Evolutionary conservation across 2,329 filamentous ascomycete species (phyloP).

Genomic region (Trichoderma endophyticum): DNA sequence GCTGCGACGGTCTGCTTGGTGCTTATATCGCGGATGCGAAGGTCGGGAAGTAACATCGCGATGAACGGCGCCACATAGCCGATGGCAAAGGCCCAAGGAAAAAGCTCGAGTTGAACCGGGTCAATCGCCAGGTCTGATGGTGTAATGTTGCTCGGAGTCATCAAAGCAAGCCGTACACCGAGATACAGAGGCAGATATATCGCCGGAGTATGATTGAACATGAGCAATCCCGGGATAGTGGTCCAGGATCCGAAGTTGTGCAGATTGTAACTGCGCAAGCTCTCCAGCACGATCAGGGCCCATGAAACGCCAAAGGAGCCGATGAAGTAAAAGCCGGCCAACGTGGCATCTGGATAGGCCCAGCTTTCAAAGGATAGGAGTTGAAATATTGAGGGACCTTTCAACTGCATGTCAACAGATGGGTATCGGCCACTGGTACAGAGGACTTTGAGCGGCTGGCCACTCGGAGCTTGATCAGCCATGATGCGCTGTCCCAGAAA

Average conservation of each 20-base stretch:
- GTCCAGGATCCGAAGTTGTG: neutral
- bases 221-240: neutral
- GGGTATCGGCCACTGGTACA: neutral
- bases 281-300: neutral
- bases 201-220: neutral
- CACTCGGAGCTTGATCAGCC: neutral
- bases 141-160: neutral
- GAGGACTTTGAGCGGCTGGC: neutral
- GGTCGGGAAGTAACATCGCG: neutral
- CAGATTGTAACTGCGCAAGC: neutral
- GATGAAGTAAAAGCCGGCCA: neutral
- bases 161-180: neutral
- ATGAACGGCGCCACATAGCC: neutral
- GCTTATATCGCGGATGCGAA: neutral
- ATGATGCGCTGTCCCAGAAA: neutral
- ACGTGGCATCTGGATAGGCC: neutral
- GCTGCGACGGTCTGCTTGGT: neutral
- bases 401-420: neutral
- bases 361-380: neutral
- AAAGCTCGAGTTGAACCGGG: neutral
- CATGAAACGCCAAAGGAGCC: neutral
- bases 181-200: neutral
- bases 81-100: neutral
- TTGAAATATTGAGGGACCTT: neutral
- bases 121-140: neutral